Base-by-base conservation (phyloP, 257 asterid species). In the Solanum chilense region DNA sequence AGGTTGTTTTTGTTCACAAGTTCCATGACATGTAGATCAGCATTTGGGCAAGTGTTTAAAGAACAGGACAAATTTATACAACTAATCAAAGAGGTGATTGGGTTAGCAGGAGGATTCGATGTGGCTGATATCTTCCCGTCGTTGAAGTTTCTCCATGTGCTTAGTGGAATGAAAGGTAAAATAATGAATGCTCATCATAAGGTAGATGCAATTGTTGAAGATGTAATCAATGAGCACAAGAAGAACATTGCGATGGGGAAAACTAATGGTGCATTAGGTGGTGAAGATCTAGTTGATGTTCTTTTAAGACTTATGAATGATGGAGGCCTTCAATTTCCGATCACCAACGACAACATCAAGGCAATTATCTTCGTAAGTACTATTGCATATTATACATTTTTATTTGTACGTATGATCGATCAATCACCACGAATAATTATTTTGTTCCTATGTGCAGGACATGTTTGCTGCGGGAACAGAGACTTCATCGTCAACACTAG, bases 261-360 rank as follows among this genome's bases (percentile, higher is more conserved):
- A 41, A 47, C 58, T 16, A 39, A 42, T 68, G 82, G 80, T 15
- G 85, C 83, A 47, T 2, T 12, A 33, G 85, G 75, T 7, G 42
- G 74, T 5, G 89, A 87, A 62, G 83, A 87, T 81, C 83, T 87
- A 18, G 58, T 87, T 71, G 86, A 87, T 49, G 89, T 87, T 12
- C 82, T 87, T 20, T 29, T 80, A 39, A 80, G 73, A 11, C 23
- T 87, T 45, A 82, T 41, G 73, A 21, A 49, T 8, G 33, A 73
- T 1, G 83, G 86, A 2, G 89, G 75, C 13, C 33, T 82, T 33
- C 82, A 82, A 71, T 33, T 70, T 73, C 75, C 86, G 10, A 18
- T 87, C 80, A 87, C 86, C 10, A 70, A 47, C 33, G 27, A 64
- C 18, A 81, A n/a, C 75, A 68, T 87, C 86, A 87, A 87, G 39